A percentile compares a stretch with the other conserved stretches of the same genome.
phyloP scores from a whole-genome alignment of 768 basidiomycete genomes.

The Lanmaoa rubissima region DNA sequence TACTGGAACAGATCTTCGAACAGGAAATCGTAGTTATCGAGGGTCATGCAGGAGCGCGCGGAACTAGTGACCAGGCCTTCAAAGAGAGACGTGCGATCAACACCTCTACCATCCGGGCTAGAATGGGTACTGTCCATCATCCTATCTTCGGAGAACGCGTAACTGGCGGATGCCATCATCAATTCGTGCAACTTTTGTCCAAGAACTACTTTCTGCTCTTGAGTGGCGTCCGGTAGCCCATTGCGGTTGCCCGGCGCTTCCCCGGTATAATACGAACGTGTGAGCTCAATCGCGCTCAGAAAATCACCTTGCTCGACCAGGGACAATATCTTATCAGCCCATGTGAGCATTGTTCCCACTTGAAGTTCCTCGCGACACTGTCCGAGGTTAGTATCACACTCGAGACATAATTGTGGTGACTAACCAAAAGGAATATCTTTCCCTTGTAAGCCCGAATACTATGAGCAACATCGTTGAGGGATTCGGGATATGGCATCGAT shows the following conservation, averaged over 20 bases:
- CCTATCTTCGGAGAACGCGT: slow-evolving; percentile 93
- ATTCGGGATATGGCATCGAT: slow-evolving; percentile 46
- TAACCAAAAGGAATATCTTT: slow-evolving; percentile 86
- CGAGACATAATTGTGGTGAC: slow-evolving; percentile 22
- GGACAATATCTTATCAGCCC: slow-evolving; percentile 90
- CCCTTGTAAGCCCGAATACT: slow-evolving; percentile 84
- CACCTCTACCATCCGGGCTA: slow-evolving; percentile 81
- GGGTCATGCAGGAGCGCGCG: slow-evolving; percentile 74
- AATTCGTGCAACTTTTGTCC: slow-evolving; percentile 77
- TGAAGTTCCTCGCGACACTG: slow-evolving; percentile 65
- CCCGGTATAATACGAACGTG: slow-evolving; percentile 77
- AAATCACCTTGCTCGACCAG: slow-evolving; percentile 87
- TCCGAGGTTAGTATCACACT: slow-evolving; percentile 5
- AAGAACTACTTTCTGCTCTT: slow-evolving; percentile 60
- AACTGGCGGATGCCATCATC: slow-evolving; percentile 83
- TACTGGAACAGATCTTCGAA: slow-evolving; percentile 93
- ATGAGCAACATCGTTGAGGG: slow-evolving; percentile 55
- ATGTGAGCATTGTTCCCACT: slow-evolving; percentile 86
- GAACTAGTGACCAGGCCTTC: slow-evolving; percentile 80
- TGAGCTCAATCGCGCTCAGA: slow-evolving; percentile 83
- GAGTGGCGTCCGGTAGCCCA: slow-evolving; percentile 69
- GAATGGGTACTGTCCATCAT: slow-evolving; percentile 86
- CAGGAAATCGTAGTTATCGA: slow-evolving; percentile 80
- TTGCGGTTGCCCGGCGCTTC: slow-evolving; percentile 84
- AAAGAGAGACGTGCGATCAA: slow-evolving; percentile 88